Evolutionary conservation across 1,139 yeast genomes (phyloP).

Genomic region (Kodamaea arcana): DNA sequence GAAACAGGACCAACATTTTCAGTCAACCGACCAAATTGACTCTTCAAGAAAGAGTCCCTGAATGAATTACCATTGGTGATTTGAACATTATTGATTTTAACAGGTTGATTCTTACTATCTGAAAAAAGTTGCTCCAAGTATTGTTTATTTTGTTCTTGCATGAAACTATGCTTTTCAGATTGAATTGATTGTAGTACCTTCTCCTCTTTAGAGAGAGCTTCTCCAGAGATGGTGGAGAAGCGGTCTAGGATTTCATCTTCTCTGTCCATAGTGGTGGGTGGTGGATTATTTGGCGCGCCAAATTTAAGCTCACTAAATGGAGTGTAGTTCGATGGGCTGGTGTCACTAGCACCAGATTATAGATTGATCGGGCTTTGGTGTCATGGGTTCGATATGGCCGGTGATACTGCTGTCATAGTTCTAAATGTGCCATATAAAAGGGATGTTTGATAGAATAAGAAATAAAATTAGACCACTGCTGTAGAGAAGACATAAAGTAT

Average conservation of each 20-base stretch:
- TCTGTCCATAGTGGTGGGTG: slow-evolving; percentile 7
- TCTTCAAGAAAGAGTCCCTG: slow-evolving; percentile 47
- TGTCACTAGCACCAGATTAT: too few relatives aligned
- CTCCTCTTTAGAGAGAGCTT: slow-evolving; percentile 20
- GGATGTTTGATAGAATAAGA: too few relatives aligned
- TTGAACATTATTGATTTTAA: slow-evolving; percentile 45
- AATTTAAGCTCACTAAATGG: too few relatives aligned
- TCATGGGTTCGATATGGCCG: too few relatives aligned
- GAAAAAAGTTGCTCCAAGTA: slow-evolving; percentile 40
- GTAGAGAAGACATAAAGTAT: too few relatives aligned
- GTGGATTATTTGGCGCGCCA: too few relatives aligned
- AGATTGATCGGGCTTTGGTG: too few relatives aligned
- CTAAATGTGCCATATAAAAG: too few relatives aligned
- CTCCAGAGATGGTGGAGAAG: slow-evolving; percentile 15
- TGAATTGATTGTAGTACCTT: slow-evolving; percentile 27
- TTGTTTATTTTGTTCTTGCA: slow-evolving; percentile 36
- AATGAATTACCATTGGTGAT: slow-evolving; percentile 52
- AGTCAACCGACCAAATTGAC: slow-evolving; percentile 51
- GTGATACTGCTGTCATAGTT: too few relatives aligned
- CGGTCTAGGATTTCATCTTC: slow-evolving; percentile 28
- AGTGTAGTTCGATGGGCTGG: too few relatives aligned
- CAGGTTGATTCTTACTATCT: slow-evolving; percentile 42
- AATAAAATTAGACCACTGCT: too few relatives aligned
- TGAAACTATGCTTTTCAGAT: slow-evolving; percentile 28
- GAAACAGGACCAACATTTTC: slow-evolving; percentile 25